A percentile compares a stretch with the other conserved stretches of the same genome.
These are phyloP conservation scores for Anthracocystis panici-leucophaei DNA, from an alignment of 1,284 basidiomycete species.

Conservation along the genomic window DNA sequence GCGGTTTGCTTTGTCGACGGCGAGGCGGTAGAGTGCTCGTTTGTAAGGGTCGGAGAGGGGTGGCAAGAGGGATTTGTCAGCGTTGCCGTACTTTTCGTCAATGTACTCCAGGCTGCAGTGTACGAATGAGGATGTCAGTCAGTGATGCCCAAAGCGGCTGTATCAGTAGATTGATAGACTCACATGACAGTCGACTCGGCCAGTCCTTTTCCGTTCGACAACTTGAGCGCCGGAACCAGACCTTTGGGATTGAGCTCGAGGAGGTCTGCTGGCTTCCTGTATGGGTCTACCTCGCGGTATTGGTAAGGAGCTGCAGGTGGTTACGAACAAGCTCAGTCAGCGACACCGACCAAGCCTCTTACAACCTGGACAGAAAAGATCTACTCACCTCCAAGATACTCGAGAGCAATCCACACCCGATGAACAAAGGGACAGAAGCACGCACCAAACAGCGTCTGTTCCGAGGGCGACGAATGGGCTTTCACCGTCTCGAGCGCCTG, in stretches of 20 bases:
- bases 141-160: no score
- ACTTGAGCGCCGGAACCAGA: conserved; percentile 78
- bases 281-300: conserved; percentile 80
- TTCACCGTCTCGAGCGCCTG: conserved; percentile 74
- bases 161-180: conserved; percentile 3
- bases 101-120: conserved; percentile 80
- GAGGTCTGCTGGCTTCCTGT: conserved; percentile 82
- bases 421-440: conserved; percentile 81
- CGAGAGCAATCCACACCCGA: conserved; percentile 79
- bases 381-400: conserved; percentile 65
- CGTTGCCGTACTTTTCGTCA: conserved; percentile 76
- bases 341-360: not conserved
- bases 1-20: conserved; percentile 78
- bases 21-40: conserved; percentile 77
- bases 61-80: conserved; percentile 73
- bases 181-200: conserved; percentile 60
- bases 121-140: conserved; percentile 70
- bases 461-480: conserved; percentile 71
- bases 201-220: conserved; percentile 69
- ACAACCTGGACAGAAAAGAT: no score
- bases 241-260: conserved; percentile 83
- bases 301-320: conserved; percentile 33
- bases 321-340: conserved; percentile 36
- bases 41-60: conserved; percentile 76
- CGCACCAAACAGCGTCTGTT: conserved; percentile 75